Evolutionary conservation across 768 basidiomycete genomes (phyloP).

Genomic region (Gymnopilus dilepis): DNA sequence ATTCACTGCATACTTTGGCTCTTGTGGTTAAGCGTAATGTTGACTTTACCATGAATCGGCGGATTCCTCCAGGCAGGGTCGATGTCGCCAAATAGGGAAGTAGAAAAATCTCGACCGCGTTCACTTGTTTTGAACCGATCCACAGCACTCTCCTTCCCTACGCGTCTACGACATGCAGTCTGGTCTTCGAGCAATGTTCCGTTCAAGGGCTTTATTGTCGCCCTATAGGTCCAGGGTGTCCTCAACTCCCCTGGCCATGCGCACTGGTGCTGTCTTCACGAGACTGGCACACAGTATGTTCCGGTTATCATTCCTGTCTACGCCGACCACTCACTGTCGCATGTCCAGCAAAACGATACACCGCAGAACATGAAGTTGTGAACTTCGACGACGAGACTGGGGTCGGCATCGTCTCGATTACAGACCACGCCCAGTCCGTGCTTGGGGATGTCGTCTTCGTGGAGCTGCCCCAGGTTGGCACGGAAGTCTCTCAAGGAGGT

Average conservation of each 20-base stretch:
- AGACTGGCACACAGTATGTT: slow-evolving; percentile 69
- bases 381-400: slow-evolving; percentile 77
- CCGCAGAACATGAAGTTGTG: slow-evolving; percentile 88
- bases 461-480: slow-evolving; percentile 77
- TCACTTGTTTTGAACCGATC: slow-evolving; percentile 4
- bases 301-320: not conserved
- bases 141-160: slow-evolving; percentile 1
- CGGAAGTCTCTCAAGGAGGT: slow-evolving; percentile 76
- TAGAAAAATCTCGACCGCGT: slow-evolving; percentile 18
- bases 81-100: slow-evolving; percentile 26
- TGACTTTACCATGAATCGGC: not conserved
- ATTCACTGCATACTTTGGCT: not conserved
- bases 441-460: slow-evolving; percentile 98
- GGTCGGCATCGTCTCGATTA: slow-evolving; percentile 84
- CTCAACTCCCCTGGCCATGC: slow-evolving; percentile 28
- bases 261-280: slow-evolving; percentile 35
- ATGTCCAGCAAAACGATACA: slow-evolving; percentile 73
- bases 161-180: slow-evolving; percentile 39
- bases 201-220: slow-evolving; percentile 29
- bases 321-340: slow-evolving; percentile 3
- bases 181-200: slow-evolving; percentile 37
- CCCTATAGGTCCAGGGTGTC: slow-evolving; percentile 23
- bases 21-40: not conserved
- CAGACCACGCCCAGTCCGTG: slow-evolving; percentile 88
- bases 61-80: not conserved